Evolutionary conservation across 1,139 yeast genomes (phyloP).

Genomic region (Kodamaea suecica): DNA sequence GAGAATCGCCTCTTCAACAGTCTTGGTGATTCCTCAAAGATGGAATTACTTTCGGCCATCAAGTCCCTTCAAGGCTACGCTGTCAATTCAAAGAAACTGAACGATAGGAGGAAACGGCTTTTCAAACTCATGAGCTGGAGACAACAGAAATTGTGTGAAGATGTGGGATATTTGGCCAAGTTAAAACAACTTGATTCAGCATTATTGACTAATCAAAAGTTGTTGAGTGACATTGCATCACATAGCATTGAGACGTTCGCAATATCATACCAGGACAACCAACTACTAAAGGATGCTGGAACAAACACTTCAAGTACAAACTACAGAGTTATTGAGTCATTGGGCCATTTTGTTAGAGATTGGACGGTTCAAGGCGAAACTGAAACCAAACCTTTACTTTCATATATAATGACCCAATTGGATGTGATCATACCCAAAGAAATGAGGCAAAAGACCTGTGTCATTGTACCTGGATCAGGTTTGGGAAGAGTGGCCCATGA

Average conservation of each 20-base stretch:
- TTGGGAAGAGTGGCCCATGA: constrained; percentile 70
- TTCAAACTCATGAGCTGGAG: constrained; percentile 51
- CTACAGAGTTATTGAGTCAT: constrained; percentile 62
- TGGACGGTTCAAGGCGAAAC: constrained; percentile 50
- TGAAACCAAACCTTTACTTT: constrained; percentile 53
- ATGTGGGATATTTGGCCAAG: constrained; percentile 55
- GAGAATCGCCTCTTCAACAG: constrained; percentile 10
- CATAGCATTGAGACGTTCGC: constrained; percentile 39
- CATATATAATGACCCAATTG: constrained; percentile 42
- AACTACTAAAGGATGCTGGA: constrained; percentile 22
- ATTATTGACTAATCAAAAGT: constrained; percentile 42
- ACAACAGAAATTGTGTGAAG: constrained; percentile 52
- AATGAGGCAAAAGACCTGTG: constrained; percentile 36
- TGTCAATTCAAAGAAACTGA: constrained; percentile 36
- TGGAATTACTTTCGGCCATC: constrained; percentile 49
- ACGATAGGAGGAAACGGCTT: constrained; percentile 43
- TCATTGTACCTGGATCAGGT: constrained; percentile 79
- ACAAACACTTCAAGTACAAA: constrained; percentile 31
- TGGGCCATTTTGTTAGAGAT: constrained; percentile 74
- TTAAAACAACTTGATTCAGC: constrained; percentile 44
- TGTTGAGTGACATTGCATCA: constrained; percentile 45
- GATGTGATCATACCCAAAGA: constrained; percentile 24
- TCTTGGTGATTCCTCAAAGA: constrained; percentile 20
- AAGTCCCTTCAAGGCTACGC: constrained; percentile 49
- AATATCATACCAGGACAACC: constrained; percentile 37